Base-by-base conservation (phyloP, 2,329 filamentous ascomycete species). In the Fusarium nelsonii region DNA sequence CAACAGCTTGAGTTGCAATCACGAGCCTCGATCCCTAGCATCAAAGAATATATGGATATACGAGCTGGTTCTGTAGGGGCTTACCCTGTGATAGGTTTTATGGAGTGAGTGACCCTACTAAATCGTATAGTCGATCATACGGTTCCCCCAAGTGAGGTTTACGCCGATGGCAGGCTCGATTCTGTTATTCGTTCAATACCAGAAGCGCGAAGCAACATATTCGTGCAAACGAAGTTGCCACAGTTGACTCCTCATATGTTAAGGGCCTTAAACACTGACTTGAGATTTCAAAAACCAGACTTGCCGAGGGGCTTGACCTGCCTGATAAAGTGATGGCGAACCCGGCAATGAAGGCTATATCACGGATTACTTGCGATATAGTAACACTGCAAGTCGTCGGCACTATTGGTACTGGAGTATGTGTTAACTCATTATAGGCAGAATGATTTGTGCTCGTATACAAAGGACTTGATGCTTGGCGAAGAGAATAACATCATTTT, bases 401-500 rank as follows among this genome's bases (percentile, higher is more conserved):
- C 53, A 12, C 32, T 26, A n/a, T 43, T 33, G 18, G n/a, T 4
- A 20, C 14, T 20, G 20, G 20, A 20, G 20, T 1, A 9, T 11
- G 18, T 16, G 3, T 40, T 55, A 15, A 58, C 3, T 15, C 20
- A 5, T 2, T 0, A 11, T 6, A 58, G 56, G 4, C 56, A 58
- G 45, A 58, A 60, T n/a, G 57, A 60, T 30, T 15, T 60, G 8
- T 60, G 52, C 14, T 60, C 57, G 6, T 60, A 60, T 9, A 40
- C 52, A 46, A 58, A 60, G 15, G 57, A 60, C 33, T 44, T 58
- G 2, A 48, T 60, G n/a, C 43, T 48, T n/a, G 57, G 57, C n/a
- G 57, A 60, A 30, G 57, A 60, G 6, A 60, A 52, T 11, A 60
- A 60, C 30, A 58, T 60, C 23, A 60, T 60, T 18, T 60, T 60